These are phyloP conservation scores for Coffea humblotiana DNA, from an alignment of 305 asterid genomes.

Conservation along the genomic window DNA sequence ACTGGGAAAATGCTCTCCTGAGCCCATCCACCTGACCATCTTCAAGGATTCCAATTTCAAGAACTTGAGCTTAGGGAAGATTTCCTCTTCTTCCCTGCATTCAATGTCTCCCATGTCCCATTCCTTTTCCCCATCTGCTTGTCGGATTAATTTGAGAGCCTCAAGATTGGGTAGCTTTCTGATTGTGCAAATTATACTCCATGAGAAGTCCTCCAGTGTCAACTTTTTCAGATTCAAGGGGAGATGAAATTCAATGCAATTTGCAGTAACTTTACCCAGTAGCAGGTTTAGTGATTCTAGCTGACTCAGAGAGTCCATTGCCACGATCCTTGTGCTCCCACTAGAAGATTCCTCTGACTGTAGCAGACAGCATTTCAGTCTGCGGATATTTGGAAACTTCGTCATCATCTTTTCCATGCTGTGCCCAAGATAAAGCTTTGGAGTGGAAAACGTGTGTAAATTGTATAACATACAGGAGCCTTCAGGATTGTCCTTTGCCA, in stretches of 20 bases:
- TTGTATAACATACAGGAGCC: neutral
- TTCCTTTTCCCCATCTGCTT: too few species aligned
- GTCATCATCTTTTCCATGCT: neutral
- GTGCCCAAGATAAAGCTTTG: neutral
- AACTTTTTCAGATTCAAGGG: neutral
- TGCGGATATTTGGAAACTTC: conserved; percentile 5
- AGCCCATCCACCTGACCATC: too few species aligned
- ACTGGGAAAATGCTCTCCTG: too few species aligned
- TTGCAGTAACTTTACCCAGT: too few species aligned
- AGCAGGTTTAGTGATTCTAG: conserved; percentile 1
- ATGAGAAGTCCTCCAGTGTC: neutral
- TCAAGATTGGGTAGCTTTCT: conserved; percentile 9
- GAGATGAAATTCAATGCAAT: neutral
- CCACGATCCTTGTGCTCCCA: neutral
- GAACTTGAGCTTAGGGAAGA: too few species aligned
- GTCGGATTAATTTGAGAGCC: conserved; percentile 3
- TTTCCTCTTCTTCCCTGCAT: too few species aligned
- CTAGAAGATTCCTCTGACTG: neutral
- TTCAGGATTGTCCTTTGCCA: neutral
- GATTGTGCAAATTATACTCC: neutral
- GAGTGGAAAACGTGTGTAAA: conserved; percentile 5
- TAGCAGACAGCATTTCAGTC: neutral
- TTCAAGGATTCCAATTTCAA: too few species aligned
- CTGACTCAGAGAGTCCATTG: neutral
- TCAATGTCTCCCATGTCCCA: neutral